Percentiles rank a stretch among this genome's conserved stretches.
phyloP scores from a whole-genome alignment of 257 asterid genomes.

The Solanum acaule region DNA sequence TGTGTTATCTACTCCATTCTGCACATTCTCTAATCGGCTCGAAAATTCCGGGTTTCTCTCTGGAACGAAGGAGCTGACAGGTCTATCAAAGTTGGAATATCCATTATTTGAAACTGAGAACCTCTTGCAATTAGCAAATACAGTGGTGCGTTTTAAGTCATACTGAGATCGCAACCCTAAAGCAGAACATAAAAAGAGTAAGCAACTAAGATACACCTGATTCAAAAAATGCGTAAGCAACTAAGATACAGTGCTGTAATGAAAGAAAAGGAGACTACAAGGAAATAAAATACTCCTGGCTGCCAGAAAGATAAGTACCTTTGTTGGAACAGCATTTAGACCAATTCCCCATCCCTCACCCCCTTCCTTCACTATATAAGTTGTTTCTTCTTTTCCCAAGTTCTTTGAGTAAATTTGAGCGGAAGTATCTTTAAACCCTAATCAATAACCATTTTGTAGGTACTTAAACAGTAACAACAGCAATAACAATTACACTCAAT shows the following conservation, averaged over 20 bases:
- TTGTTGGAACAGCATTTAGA: not conserved
- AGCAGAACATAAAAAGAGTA: slow-evolving; percentile 19
- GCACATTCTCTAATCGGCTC: not conserved
- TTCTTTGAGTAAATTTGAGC: not conserved
- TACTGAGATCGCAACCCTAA: slow-evolving; percentile 33
- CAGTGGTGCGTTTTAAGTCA: slow-evolving; percentile 19
- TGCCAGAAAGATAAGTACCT: not conserved
- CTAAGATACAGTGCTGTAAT: not conserved
- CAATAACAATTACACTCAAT: not conserved
- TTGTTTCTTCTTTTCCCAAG: not conserved
- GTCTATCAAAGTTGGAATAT: slow-evolving; percentile 15
- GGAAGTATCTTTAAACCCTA: not conserved
- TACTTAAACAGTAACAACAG: not conserved
- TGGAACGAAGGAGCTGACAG: not conserved
- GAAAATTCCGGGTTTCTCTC: not conserved
- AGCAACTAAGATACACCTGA: not conserved
- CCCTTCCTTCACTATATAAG: not conserved
- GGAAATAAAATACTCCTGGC: not conserved
- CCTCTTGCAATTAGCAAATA: slow-evolving; percentile 23
- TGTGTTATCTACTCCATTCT: not conserved
- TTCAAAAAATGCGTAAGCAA: not conserved
- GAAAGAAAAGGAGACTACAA: not conserved
- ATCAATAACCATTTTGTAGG: not conserved
- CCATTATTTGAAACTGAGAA: slow-evolving; percentile 30
- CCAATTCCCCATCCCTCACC: not conserved